Conservation (phyloP, 192 early-diverging fungal genomes). For the Dissophora globulifera region DNA sequence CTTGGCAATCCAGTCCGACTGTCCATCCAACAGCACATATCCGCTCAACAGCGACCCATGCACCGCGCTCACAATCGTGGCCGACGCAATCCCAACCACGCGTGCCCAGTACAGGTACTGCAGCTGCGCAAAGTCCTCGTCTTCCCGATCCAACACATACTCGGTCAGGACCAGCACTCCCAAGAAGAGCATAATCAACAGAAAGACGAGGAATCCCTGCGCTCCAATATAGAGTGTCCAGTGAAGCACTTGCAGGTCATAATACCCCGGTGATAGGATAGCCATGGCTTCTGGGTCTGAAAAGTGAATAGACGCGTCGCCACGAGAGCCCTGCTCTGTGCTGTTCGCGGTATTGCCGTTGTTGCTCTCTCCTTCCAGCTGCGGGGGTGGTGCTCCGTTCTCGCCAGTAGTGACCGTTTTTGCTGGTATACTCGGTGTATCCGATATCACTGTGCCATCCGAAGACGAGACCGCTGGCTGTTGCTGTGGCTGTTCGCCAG, state of each 20-base stretch:
- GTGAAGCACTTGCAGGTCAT: slow-evolving; percentile 15
- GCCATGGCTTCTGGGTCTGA: too few relatives aligned
- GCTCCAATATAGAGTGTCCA: slow-evolving; percentile 19
- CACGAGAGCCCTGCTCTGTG: too few relatives aligned
- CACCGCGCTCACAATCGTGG: slow-evolving; percentile 34
- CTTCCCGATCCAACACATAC: slow-evolving; percentile 40
- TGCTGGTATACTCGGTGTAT: neutral
- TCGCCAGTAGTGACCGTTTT: neutral
- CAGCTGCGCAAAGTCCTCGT: slow-evolving; percentile 15
- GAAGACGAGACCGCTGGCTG: neutral
- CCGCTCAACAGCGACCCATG: slow-evolving; percentile 43
- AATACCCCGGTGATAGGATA: too few relatives aligned
- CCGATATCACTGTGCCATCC: neutral
- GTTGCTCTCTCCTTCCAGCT: too few relatives aligned
- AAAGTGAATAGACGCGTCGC: too few relatives aligned
- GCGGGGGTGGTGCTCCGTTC: too few relatives aligned
- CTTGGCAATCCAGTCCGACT: slow-evolving; percentile 50
- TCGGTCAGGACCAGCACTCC: slow-evolving; percentile 47
- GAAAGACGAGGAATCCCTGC: slow-evolving; percentile 10
- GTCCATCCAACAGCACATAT: slow-evolving; percentile 41
- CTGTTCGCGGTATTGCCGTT: too few relatives aligned
- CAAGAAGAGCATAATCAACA: slow-evolving; percentile 21
- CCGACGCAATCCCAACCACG: slow-evolving; percentile 19
- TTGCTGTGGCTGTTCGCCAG: too few relatives aligned
- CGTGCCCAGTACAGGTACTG: slow-evolving; percentile 26